Percentiles rank a stretch among this genome's conserved stretches.
These are phyloP conservation scores for Russula olivacea DNA, from an alignment of 768 basidiomycete genomes.

Conservation along the genomic window DNA sequence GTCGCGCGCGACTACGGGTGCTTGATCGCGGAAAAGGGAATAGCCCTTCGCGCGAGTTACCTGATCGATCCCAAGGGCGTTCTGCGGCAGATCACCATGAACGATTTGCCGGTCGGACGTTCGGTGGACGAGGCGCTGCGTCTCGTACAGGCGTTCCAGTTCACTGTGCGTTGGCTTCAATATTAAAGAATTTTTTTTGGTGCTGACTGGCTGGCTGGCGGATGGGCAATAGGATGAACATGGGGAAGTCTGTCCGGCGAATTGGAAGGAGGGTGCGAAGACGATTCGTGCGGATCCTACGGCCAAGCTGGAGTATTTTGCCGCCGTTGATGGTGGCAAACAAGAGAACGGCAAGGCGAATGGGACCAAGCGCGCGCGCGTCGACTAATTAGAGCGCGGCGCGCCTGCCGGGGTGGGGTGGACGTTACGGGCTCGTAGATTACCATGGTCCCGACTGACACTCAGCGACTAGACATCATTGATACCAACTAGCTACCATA, in stretches of 20 bases:
- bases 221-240: conserved; percentile 83
- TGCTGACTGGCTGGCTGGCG: too few species aligned
- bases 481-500: neutral
- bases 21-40: conserved; percentile 80
- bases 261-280: conserved; percentile 77
- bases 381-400: conserved; percentile 32
- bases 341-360: conserved; percentile 33
- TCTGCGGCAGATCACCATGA: conserved; percentile 73
- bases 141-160: conserved; percentile 91
- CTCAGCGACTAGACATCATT: neutral
- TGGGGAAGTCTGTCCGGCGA: conserved; percentile 90
- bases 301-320: conserved; percentile 71
- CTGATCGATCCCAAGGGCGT: conserved; percentile 81
- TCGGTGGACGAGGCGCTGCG: conserved; percentile 91
- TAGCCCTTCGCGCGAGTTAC: conserved; percentile 83
- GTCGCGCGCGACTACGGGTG: conserved; percentile 85
- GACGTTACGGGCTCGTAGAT: conserved; percentile 6
- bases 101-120: conserved; percentile 92
- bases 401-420: too few species aligned
- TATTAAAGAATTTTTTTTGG: too few species aligned
- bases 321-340: conserved; percentile 29
- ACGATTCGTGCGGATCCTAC: conserved; percentile 80
- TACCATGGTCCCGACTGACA: too few species aligned
- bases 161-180: conserved; percentile 51
- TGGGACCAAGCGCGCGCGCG: conserved; percentile 55